A percentile compares a stretch with the other conserved stretches of the same genome.
These are phyloP conservation scores for Sutorius australiensis DNA, from an alignment of 768 basidiomycete genomes.

Conservation along the genomic window DNA sequence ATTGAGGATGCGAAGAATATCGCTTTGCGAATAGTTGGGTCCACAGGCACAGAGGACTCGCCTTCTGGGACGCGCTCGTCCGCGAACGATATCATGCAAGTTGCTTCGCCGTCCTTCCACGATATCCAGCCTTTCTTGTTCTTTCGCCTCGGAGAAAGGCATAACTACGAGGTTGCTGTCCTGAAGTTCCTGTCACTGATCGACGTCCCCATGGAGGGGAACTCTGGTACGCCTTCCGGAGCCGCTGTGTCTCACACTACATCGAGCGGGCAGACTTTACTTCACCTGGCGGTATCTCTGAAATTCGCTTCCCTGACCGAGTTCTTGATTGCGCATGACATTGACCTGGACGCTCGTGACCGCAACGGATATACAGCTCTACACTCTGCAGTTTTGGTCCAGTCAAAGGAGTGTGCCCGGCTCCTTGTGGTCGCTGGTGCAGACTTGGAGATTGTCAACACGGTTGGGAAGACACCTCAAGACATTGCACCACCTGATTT, in stretches of 20 bases:
- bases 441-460: slow-evolving; percentile 70
- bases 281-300: slow-evolving; percentile 83
- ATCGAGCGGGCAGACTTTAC: slow-evolving; percentile 74
- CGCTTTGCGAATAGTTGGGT: slow-evolving; percentile 88
- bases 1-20: slow-evolving; percentile 92
- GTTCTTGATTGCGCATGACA: slow-evolving; percentile 68
- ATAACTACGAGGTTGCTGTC: slow-evolving; percentile 71
- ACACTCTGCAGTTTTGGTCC: slow-evolving; percentile 74
- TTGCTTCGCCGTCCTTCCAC: slow-evolving; percentile 42
- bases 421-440: slow-evolving; percentile 79
- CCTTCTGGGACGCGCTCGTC: slow-evolving; percentile 32
- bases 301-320: slow-evolving; percentile 65
- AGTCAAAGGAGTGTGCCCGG: slow-evolving; percentile 58
- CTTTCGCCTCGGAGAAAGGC: slow-evolving; percentile 48
- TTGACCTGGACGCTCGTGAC: slow-evolving; percentile 83
- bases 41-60: slow-evolving; percentile 51
- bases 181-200: slow-evolving; percentile 78
- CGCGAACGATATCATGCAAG: slow-evolving; percentile 50
- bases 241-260: slow-evolving; percentile 70
- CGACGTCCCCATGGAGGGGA: slow-evolving; percentile 54
- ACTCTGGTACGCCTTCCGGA: slow-evolving; percentile 39
- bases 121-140: slow-evolving; percentile 59
- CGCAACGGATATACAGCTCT: slow-evolving; percentile 87
- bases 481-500: slow-evolving; percentile 51
- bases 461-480: slow-evolving; percentile 62